Percentiles rank a stretch among this genome's conserved stretches.
These are phyloP conservation scores for Ceratorhiza oryzae-sativae DNA, from an alignment of 1,284 basidiomycete species.

Conservation along the genomic window DNA sequence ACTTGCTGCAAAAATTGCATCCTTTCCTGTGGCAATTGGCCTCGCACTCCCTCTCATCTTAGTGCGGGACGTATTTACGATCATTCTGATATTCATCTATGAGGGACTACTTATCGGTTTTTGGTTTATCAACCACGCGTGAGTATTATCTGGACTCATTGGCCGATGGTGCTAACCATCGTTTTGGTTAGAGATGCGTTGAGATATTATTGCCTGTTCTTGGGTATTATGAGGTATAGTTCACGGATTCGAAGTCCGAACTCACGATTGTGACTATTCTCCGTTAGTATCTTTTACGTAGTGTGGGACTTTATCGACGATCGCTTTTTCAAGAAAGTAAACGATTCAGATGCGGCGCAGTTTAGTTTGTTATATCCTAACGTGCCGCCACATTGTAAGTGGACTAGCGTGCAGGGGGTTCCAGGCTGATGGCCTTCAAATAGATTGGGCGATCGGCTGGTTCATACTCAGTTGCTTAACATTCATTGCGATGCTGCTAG, in stretches of 20 bases:
- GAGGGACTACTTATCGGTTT: constrained; percentile 80
- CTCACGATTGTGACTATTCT: constrained; percentile 26
- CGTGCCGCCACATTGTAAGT: constrained; percentile 68
- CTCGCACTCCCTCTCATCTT: constrained; percentile 74
- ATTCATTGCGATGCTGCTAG: constrained; percentile 70
- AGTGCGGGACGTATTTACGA: constrained; percentile 83
- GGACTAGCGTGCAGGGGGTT: background rate
- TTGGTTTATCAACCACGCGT: constrained; percentile 86
- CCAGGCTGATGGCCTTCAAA: background rate
- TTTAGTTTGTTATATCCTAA: constrained; percentile 72
- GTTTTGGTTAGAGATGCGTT: constrained; percentile 59
- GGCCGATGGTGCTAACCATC: constrained; percentile 3
- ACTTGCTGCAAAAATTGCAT: constrained; percentile 79
- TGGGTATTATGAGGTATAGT: constrained; percentile 76
- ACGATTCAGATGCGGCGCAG: constrained; percentile 83
- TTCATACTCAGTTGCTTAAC: constrained; percentile 71
- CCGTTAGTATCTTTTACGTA: constrained; percentile 70
- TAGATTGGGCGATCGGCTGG: constrained; percentile 56
- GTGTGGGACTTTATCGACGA: constrained; percentile 86
- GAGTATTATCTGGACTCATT: constrained; percentile 47
- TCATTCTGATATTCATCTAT: constrained; percentile 73
- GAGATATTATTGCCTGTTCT: constrained; percentile 82
- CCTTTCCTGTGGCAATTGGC: constrained; percentile 79
- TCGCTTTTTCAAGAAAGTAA: constrained; percentile 83
- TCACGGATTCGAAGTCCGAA: constrained; percentile 13